phyloP scores from a whole-genome alignment of 2,329 filamentous ascomycete species.

The Bipolaris sorokiniana region DNA sequence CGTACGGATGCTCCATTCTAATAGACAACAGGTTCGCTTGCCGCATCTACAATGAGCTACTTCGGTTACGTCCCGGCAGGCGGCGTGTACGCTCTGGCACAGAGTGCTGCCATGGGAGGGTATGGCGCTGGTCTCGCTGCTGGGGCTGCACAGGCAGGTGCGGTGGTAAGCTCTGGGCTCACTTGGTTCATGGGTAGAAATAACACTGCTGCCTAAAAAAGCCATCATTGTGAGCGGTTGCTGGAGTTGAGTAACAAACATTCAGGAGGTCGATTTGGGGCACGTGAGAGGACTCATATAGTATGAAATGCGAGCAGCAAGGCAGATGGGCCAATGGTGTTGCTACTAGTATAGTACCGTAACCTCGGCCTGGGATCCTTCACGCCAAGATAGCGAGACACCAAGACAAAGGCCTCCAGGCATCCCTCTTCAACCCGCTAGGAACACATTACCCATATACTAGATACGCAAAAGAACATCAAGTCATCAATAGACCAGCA shows the following conservation, averaged over 20 bases:
- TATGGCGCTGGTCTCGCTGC: conserved; percentile 35
- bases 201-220: not conserved
- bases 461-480: not conserved
- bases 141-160: conserved; percentile 29
- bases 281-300: not conserved
- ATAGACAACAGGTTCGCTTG: conserved; percentile 28
- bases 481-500: not conserved
- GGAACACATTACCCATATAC: not conserved
- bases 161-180: conserved; percentile 19
- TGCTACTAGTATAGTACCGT: not conserved
- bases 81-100: conserved; percentile 30
- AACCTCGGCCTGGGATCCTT: conserved; percentile 15
- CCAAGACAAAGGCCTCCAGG: not conserved
- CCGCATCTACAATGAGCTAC: conserved; percentile 27
- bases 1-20: not conserved
- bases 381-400: conserved; percentile 5
- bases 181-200: conserved; percentile 17
- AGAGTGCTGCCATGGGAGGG: conserved; percentile 45
- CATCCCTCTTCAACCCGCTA: not conserved
- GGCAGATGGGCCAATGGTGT: conserved; percentile 1
- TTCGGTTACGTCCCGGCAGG: conserved; percentile 31
- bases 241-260: not conserved
- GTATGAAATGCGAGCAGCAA: conserved; percentile 3
- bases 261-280: not conserved
- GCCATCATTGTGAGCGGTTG: not conserved